Base-by-base conservation (phyloP, 257 asterid genomes). In the Anisodus acutangulus region DNA sequence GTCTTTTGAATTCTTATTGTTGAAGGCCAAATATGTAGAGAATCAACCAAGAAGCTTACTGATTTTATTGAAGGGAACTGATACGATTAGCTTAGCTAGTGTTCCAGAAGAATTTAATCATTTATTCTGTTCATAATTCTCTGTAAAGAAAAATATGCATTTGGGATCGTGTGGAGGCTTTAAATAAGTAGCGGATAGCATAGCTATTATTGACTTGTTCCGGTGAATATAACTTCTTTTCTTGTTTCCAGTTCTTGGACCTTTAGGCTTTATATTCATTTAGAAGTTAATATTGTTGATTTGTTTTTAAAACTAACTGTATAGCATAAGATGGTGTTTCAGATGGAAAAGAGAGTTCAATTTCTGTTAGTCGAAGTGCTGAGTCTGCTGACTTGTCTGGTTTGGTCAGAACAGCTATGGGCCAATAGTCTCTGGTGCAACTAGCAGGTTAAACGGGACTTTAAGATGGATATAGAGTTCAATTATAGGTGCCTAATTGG, bases 341-440 rank as follows among this genome's bases (percentile, higher is more conserved):
- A 31, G n/a, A 31, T 31, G 45, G n/a, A 66, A 26, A 22, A 31
- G 19, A 11, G 8, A 66, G 41, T 31, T 66, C n/a, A 31, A 37
- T 11, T 13, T 12, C 15, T 59, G 72, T 66, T 31, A 12, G 11
- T 66, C 3, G n/a, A 31, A 31, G 54, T 45, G 79, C 55, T 71
- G 17, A 31, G 58, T 43, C n/a, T 47, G 80, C 39, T 49, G 3
- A 72, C 80, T 72, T 72, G 59, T 72, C 60, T 72, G 80, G 59
- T 6, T 49, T 72, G 43, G 41, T 72, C 17, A 19, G 80, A 72
- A 47, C 39, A 45, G 58, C 80, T 47, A 11, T 47, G 43, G 79
- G 39, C 58, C 79, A 17, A 45, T 71, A 71, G 79, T 71, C 4
- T n/a, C 79, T 71, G 79, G 79, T 71, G 79, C 8, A 45, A 37